Evolutionary conservation across 2,329 filamentous ascomycete genomes (phyloP), one percentile per base, ranked within the genome.

Genomic region (Rhinocladiella similis): DNA sequence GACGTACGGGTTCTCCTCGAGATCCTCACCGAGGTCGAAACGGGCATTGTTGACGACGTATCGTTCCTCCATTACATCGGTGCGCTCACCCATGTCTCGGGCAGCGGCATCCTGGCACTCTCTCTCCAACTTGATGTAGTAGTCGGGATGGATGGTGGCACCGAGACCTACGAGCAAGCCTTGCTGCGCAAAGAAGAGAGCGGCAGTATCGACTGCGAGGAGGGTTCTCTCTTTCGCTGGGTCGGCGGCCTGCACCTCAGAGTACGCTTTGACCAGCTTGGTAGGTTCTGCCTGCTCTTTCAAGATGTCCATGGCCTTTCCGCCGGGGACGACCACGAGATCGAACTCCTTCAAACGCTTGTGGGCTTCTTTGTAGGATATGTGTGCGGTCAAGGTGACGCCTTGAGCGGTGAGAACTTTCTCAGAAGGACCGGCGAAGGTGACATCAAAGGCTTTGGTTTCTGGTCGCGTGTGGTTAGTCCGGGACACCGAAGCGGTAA

Each of bases 1-100:
- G 71, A 94, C 86, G 75, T 93, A 93, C 29, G 89, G 89, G 73
- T 90, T 93, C 73, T 91, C 87, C 61, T 92, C 88, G 68, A 89
- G 84, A 68, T 92, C 85, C 59, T 88, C 87, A 65, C 80, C 82
- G 42, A 94, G 79, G 66, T 94, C 90, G 72, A 93, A 95, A 65
- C 90, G 88, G 57, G 91, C 86, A 75, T 95, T 94, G 80, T 95
- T 95, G 72, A 95, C 90, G 18, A 95, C 90, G 70, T 94, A 95
- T 68, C 90, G 83, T 68, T 82, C 81, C 69, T 94, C 89, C 68
- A 93, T 82, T 62, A 94, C 88, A 68, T 94, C 89, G 66, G 89
- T 91, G 69, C 89, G 86, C 77, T 91, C 87, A 54, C 84, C 82
- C 64, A 88, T 78, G 71, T 89, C 85, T 61, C 85, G 80, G 56